Base-by-base conservation (phyloP, 306 rosid genomes). In the Lithocarpus polystachyus region DNA sequence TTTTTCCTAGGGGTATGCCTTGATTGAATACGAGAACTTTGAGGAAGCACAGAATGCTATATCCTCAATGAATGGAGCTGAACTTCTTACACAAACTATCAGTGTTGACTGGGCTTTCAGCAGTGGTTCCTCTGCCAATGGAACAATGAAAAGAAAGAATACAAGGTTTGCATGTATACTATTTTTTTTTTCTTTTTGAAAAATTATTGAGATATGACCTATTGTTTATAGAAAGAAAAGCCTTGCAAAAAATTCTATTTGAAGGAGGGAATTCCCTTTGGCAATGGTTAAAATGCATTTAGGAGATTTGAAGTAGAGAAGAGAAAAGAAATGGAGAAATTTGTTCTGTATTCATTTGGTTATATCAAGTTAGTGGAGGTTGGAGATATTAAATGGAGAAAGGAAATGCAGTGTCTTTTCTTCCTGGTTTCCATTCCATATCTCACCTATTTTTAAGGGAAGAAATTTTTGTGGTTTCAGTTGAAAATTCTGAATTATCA, bases 81-180 rank as follows among this genome's bases (percentile, higher is more conserved):
- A 82, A 74, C 87, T 95, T 67, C 97, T 95, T 55, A 88, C 92
- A 8, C 98, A 93, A 84, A 84, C 82, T 68, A 73, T 95, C 72
- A 81, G 40, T 56, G 99, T 93, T 72, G 99, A 95, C 74, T 95
- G 99, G 99, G 97, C 99, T 62, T 95, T 95, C 82, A 95, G 96
- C 87, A 92, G 91, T 79, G 98, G 99, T 81, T 93, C 98, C 74
- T 82, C 80, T 82, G 85, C 93, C 67, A 92, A 91, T 65, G 97
- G 91, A 65, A 60, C 96, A 4, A 64, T 82, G 68, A 87, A 86
- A 84, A 92, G 93, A 86, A 94, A 89, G 89, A 95, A 90, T 72
- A 74, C 83, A 7, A 95, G 99, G 99, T 95, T 80, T 72, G 72
- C 72, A 13, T 64, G 18, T 29, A 15, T 17, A 29, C 43, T 0